Conservation (phyloP, 2,329 filamentous ascomycete species). For the Chrysoporthe deuterocubensis region DNA sequence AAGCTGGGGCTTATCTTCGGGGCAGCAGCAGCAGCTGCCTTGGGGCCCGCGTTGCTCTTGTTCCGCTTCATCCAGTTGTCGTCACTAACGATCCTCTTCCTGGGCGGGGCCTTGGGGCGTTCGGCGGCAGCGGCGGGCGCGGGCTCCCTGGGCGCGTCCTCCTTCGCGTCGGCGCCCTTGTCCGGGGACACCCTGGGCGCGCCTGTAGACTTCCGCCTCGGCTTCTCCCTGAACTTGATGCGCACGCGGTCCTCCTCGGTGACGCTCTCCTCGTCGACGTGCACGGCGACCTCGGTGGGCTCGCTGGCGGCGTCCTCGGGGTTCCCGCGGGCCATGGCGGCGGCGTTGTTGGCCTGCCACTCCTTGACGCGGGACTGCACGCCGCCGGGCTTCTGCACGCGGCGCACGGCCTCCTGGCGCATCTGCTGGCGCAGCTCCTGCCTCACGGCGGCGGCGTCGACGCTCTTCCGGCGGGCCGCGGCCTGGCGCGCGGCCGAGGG, state of each 20-base stretch:
- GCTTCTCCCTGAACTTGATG: conserved; percentile 57
- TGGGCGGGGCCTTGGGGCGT: conserved; percentile 66
- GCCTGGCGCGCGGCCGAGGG: conserved; percentile 60
- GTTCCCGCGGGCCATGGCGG: conserved; percentile 59
- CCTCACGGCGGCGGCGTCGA: conserved; percentile 60
- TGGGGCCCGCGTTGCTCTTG: conserved; percentile 31
- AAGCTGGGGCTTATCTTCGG: conserved; percentile 44
- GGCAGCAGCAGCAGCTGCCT: conserved; percentile 33
- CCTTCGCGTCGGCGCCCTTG: conserved; percentile 33
- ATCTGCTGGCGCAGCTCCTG: conserved; percentile 58
- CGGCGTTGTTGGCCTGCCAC: conserved; percentile 82
- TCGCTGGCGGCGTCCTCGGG: conserved; percentile 59
- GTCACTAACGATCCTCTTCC: conserved; percentile 92
- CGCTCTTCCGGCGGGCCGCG: conserved; percentile 54
- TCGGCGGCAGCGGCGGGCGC: conserved; percentile 43
- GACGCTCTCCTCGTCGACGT: conserved; percentile 63
- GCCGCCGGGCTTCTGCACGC: conserved; percentile 65
- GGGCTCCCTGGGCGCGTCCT: conserved; percentile 30
- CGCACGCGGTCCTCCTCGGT: conserved; percentile 64
- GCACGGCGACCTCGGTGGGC: conserved; percentile 63
- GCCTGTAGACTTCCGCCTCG: conserved; percentile 36
- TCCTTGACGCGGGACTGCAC: conserved; percentile 79
- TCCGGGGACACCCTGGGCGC: conserved; percentile 34
- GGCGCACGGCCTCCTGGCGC: conserved; percentile 61
- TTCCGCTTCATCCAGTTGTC: conserved; percentile 76